phyloP scores from a whole-genome alignment of 164 flowering plant species.

The Kalanchoe fedtschenkoi region DNA sequence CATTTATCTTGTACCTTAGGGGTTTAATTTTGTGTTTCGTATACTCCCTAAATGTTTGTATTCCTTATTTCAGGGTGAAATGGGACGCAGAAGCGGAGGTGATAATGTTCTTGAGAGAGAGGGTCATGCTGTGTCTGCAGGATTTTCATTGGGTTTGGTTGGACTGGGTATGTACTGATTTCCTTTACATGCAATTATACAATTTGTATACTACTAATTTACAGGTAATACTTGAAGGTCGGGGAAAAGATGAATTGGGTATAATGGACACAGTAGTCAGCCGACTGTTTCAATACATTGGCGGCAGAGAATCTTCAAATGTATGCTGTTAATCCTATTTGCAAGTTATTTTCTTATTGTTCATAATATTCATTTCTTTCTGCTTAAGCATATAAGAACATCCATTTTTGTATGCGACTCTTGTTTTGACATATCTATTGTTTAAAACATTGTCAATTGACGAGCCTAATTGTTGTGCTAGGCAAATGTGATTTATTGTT shows the following conservation, averaged over 20 bases:
- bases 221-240: slow-evolving; percentile 41
- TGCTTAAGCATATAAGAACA: not conserved
- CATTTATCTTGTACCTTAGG: not conserved
- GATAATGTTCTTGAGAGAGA: slow-evolving; percentile 98
- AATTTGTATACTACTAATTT: slow-evolving; percentile 9
- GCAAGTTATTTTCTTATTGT: slow-evolving; percentile 4
- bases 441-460: slow-evolving; percentile 21
- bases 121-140: slow-evolving; percentile 97
- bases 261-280: slow-evolving; percentile 53
- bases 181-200: not conserved
- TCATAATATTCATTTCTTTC: not conserved
- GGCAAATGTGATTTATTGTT: slow-evolving; percentile 35
- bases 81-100: slow-evolving; percentile 92
- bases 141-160: slow-evolving; percentile 82
- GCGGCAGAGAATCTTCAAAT: slow-evolving; percentile 50
- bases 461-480: slow-evolving; percentile 44
- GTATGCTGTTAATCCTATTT: slow-evolving; percentile 23
- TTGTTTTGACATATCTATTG: slow-evolving; percentile 38
- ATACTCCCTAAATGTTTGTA: not conserved
- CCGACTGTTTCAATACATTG: slow-evolving; percentile 68
- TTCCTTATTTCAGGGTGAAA: slow-evolving; percentile 54
- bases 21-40: not conserved
- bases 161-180: slow-evolving; percentile 52
- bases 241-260: slow-evolving; percentile 73
- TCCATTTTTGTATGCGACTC: not conserved